A percentile compares a stretch with the other conserved stretches of the same genome.
These are phyloP conservation scores for Ensete glaucum DNA, from an alignment of 176 grass and related monocot species.

Conservation along the genomic window DNA sequence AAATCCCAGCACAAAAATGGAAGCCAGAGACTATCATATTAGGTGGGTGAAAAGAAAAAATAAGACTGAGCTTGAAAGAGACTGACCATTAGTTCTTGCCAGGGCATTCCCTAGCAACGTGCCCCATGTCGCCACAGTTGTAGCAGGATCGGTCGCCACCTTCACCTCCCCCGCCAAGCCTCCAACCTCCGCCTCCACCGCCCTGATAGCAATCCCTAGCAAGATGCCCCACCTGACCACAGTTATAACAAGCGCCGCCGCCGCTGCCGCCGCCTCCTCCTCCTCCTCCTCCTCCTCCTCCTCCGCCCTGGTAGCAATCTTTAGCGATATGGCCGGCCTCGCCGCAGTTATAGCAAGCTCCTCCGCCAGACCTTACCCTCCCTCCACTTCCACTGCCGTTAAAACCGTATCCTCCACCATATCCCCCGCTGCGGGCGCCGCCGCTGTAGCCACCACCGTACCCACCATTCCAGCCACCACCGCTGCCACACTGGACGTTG, in stretches of 20 bases:
- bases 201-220: slow-evolving; percentile 43
- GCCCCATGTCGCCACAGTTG: slow-evolving; percentile 67
- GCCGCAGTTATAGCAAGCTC: neutral
- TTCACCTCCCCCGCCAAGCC: neutral
- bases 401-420: neutral
- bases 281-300: neutral
- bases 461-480: neutral
- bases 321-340: neutral
- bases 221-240: slow-evolving; percentile 40
- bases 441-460: neutral
- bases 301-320: neutral
- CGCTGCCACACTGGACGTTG: slow-evolving; percentile 5
- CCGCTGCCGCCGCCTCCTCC: neutral
- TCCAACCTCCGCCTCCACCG: neutral
- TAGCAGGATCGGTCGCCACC: slow-evolving; percentile 49
- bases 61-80: neutral
- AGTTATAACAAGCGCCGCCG: slow-evolving; percentile 21
- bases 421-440: neutral
- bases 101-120: slow-evolving; percentile 73
- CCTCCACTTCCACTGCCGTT: neutral
- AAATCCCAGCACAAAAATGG: too few species aligned
- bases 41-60: neutral
- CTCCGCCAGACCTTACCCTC: neutral
- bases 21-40: neutral
- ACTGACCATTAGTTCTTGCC: neutral